These are phyloP conservation scores for Russula sp. DNA, from an alignment of 768 basidiomycete genomes.

Conservation along the genomic window DNA sequence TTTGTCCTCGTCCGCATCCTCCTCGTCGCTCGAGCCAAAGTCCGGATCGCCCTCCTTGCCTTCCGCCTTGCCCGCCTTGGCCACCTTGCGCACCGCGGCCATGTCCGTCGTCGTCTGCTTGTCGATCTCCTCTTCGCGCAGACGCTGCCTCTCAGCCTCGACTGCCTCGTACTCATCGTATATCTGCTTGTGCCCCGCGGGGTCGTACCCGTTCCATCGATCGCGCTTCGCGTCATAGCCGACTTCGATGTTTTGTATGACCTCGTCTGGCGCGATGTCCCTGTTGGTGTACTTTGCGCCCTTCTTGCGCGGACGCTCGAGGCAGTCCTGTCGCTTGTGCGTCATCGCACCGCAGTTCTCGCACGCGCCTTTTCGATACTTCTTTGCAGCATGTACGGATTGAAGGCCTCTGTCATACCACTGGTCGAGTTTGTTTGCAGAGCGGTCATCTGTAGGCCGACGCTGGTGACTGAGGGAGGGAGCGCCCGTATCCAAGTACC, in stretches of 20 bases:
- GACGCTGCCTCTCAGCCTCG: constrained; percentile 82
- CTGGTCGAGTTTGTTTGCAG: constrained; percentile 63
- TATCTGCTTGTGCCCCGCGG: constrained; percentile 74
- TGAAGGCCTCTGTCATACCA: constrained; percentile 89
- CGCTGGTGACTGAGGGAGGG: constrained; percentile 95
- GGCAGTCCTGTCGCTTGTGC: constrained; percentile 84
- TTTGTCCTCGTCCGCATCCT: constrained; percentile 95
- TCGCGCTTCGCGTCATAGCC: constrained; percentile 95
- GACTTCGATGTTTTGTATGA: constrained; percentile 67
- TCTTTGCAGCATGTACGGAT: constrained; percentile 88
- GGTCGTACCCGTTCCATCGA: constrained; percentile 97
- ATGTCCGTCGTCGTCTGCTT: constrained; percentile 91
- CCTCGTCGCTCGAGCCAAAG: constrained; percentile 94
- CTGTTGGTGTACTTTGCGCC: constrained; percentile 90
- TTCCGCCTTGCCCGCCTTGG: constrained; percentile 77
- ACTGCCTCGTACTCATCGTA: constrained; percentile 93
- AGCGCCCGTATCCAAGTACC: constrained; percentile 94
- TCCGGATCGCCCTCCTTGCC: constrained; percentile 73
- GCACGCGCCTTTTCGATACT: constrained; percentile 96
- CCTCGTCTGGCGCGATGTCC: constrained; percentile 86
- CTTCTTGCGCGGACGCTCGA: constrained; percentile 93
- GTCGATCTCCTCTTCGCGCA: constrained; percentile 96
- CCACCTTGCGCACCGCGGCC: constrained; percentile 89
- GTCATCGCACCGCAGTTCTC: constrained; percentile 98
- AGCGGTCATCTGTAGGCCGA: constrained; percentile 50